Conservation (phyloP, 345 rosid species). For the Murraya paniculata region DNA sequence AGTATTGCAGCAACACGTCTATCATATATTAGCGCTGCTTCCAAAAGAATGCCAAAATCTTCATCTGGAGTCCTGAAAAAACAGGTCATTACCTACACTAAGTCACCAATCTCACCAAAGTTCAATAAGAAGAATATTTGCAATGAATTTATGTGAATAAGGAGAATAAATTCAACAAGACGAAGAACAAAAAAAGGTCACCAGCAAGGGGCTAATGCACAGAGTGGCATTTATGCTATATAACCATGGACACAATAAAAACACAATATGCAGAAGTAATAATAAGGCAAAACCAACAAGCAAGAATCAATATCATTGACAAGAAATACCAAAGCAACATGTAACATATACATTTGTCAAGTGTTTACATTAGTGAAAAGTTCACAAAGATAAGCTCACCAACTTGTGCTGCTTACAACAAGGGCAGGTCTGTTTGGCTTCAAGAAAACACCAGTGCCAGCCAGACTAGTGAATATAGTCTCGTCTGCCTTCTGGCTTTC, state of each 20-base stretch:
- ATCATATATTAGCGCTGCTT: slow-evolving; percentile 97
- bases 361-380: neutral
- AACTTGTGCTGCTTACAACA: slow-evolving; percentile 97
- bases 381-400: slow-evolving; percentile 46
- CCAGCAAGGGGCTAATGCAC: neutral
- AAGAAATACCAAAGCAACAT: neutral
- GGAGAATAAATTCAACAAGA: no score
- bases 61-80: slow-evolving; percentile 94
- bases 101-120: neutral
- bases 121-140: neutral
- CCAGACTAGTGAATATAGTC: slow-evolving; percentile 57
- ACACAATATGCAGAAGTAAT: slow-evolving; percentile 5
- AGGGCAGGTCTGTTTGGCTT: slow-evolving; percentile 86
- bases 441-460: slow-evolving; percentile 35
- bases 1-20: slow-evolving; percentile 85
- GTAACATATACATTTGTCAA: neutral
- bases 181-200: neutral
- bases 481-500: slow-evolving; percentile 37
- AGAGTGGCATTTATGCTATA: neutral
- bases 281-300: neutral
- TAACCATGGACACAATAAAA: neutral
- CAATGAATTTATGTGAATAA: neutral
- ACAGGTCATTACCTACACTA: slow-evolving; percentile 1
- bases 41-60: slow-evolving; percentile 87
- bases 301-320: neutral